A percentile compares a stretch with the other conserved stretches of the same genome.
Evolutionary conservation across 2,329 filamentous ascomycete species (phyloP).

Genomic region (Trichoderma brevicompactum): DNA sequence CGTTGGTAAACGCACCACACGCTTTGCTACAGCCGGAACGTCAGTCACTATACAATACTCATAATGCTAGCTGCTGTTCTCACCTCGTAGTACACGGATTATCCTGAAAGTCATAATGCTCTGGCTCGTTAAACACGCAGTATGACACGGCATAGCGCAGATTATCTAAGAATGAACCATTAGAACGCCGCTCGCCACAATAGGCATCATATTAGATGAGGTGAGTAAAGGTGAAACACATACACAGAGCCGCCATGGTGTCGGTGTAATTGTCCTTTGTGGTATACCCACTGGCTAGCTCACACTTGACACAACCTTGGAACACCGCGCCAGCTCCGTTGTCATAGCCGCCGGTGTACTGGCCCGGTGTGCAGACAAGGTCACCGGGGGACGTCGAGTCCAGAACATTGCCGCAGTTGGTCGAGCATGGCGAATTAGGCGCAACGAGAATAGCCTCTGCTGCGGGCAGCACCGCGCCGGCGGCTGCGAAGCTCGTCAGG

Average conservation of each 20-base stretch:
- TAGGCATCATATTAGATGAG: slow-evolving; percentile 1
- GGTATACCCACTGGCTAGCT: slow-evolving; percentile 55
- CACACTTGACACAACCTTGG: slow-evolving; percentile 56
- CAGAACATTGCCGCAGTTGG: slow-evolving; percentile 59
- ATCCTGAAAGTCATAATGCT: slow-evolving; percentile 46
- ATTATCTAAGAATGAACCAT: slow-evolving; percentile 52
- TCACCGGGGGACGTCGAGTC: slow-evolving; percentile 51
- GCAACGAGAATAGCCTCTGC: slow-evolving; percentile 49
- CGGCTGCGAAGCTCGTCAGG: slow-evolving; percentile 32
- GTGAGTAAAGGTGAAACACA: slow-evolving; percentile 36
- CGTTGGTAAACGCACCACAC: slow-evolving; percentile 54
- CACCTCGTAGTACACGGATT: slow-evolving; percentile 60
- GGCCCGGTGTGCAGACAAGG: slow-evolving; percentile 49
- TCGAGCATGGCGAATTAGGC: slow-evolving; percentile 53
- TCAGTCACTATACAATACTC: slow-evolving; percentile 35
- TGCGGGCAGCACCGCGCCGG: slow-evolving; percentile 32
- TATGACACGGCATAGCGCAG: slow-evolving; percentile 59
- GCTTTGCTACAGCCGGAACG: slow-evolving; percentile 48
- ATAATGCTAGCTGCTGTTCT: slow-evolving; percentile 29
- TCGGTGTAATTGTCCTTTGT: slow-evolving; percentile 53
- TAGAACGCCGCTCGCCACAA: slow-evolving; percentile 28
- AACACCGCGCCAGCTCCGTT: slow-evolving; percentile 52
- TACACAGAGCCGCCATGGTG: slow-evolving; percentile 59
- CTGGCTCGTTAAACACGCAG: slow-evolving; percentile 58
- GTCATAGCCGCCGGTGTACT: slow-evolving; percentile 45